Base-by-base conservation (phyloP, 2,329 filamentous ascomycete genomes). In the Neurospora sp. region DNA sequence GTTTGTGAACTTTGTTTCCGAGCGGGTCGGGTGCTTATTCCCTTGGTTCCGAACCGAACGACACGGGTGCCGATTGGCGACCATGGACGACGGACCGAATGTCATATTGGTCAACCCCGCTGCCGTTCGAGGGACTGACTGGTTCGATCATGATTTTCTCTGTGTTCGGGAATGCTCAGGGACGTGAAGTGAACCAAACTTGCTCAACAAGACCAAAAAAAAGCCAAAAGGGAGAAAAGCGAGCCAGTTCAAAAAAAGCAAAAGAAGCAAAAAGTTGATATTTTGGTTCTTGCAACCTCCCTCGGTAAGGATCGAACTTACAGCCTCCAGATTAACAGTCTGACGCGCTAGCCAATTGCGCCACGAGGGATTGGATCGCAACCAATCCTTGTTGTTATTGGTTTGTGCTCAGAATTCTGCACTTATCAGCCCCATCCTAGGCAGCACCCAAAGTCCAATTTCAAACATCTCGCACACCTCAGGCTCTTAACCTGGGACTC, bases 301-400 rank as follows among this genome's bases (percentile, higher is more conserved):
- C 28, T 33, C 28, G 28, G 28, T 46, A 46, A 46, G 42, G 42
- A 23, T 46, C 42, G 42, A 46, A 46, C 42, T 46, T 38, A 58
- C 52, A n/a, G 67, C 28, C 28, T 33, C 28, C 28, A 33, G 28
- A 33, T 33, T 33, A 33, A 33, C 28, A 33, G 28, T 33, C 28
- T 33, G 28, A 33, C 28, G 28, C 28, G 28, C 67, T 68, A 46
- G 67, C 67, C 67, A 68, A 68, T 68, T 68, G 67, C 67, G 67
- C 67, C 67, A 68, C 67, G 67, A 68, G 43, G 67, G 67, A 68
- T 62, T 38, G 46, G 23, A 58, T 58, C 19, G 23, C 23, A 58
- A 58, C 19, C 46, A 58, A 58, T 58, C 46, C 46, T 28, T n/a
- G 46, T 28, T 28, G 2, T 13, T 38, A 2, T 11, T 68, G 39